Conservation (phyloP, 2,329 filamentous ascomycete species). For the Tolypocladium guangdongense region DNA sequence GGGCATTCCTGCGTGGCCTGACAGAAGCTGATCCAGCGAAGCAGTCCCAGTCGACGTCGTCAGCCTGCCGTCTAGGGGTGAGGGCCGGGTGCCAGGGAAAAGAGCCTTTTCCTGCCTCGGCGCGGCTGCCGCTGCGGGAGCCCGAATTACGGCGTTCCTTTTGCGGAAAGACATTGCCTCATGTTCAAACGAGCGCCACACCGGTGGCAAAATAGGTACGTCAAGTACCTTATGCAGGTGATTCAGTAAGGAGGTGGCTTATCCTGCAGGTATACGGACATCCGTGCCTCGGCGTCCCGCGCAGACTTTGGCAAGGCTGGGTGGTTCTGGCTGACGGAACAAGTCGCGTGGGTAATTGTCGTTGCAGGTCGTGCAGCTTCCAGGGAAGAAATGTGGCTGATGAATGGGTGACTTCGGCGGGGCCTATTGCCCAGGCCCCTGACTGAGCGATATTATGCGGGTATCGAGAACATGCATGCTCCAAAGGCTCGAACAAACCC, state of each 20-base stretch:
- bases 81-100: slow-evolving; percentile 57
- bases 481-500: background rate
- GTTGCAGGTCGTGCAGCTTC: background rate
- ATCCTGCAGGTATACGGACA: background rate
- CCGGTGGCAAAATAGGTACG: background rate
- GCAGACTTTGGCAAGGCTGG: background rate
- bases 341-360: background rate
- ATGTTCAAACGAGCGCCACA: background rate
- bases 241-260: background rate
- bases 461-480: background rate
- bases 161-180: slow-evolving; percentile 45
- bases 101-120: slow-evolving; percentile 24
- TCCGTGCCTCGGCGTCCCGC: background rate
- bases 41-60: slow-evolving; percentile 87
- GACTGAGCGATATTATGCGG: slow-evolving; percentile 12
- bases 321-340: background rate
- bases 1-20: slow-evolving; percentile 75
- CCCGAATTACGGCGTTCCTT: slow-evolving; percentile 40
- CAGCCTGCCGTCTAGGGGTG: slow-evolving; percentile 73
- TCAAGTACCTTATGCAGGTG: background rate
- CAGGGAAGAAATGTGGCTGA: background rate
- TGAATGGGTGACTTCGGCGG: background rate
- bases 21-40: slow-evolving; percentile 74
- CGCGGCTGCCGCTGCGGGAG: slow-evolving; percentile 11
- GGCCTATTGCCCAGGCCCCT: no score